Percentiles rank a stretch among this genome's conserved stretches.
phyloP scores from a whole-genome alignment of 2,329 filamentous ascomycete species.

The Aspergillus amoenus region DNA sequence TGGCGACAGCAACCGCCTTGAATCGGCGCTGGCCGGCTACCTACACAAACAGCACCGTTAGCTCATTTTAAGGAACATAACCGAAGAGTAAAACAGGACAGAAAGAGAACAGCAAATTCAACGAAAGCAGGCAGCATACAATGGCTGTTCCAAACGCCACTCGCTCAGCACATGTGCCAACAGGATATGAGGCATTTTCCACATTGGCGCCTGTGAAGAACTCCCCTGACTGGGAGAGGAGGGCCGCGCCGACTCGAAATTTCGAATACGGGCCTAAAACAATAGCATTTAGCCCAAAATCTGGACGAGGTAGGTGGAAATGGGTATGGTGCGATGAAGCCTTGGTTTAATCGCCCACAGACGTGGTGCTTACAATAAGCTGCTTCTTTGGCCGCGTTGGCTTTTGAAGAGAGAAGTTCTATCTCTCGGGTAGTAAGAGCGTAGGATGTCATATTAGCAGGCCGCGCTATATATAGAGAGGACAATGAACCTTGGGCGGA shows the following conservation, averaged over 20 bases:
- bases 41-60: constrained; percentile 21
- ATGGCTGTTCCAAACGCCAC: constrained; percentile 84
- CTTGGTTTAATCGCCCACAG: not conserved
- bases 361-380: constrained; percentile 69
- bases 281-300: not conserved
- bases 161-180: constrained; percentile 92
- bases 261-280: constrained; percentile 73
- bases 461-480: not conserved
- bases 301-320: not conserved
- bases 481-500: not conserved
- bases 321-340: not conserved
- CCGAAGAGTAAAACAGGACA: not conserved
- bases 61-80: not conserved
- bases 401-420: constrained; percentile 59
- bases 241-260: constrained; percentile 83
- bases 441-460: constrained; percentile 21
- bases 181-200: constrained; percentile 90
- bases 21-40: constrained; percentile 56
- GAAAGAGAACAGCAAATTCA: not conserved
- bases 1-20: constrained; percentile 80
- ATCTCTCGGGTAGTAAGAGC: constrained; percentile 64
- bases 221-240: constrained; percentile 61
- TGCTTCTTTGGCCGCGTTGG: constrained; percentile 68
- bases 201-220: constrained; percentile 79
- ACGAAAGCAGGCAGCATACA: constrained; percentile 32